Conservation (phyloP, 768 basidiomycete genomes). For the Lentinula aciculospora region DNA sequence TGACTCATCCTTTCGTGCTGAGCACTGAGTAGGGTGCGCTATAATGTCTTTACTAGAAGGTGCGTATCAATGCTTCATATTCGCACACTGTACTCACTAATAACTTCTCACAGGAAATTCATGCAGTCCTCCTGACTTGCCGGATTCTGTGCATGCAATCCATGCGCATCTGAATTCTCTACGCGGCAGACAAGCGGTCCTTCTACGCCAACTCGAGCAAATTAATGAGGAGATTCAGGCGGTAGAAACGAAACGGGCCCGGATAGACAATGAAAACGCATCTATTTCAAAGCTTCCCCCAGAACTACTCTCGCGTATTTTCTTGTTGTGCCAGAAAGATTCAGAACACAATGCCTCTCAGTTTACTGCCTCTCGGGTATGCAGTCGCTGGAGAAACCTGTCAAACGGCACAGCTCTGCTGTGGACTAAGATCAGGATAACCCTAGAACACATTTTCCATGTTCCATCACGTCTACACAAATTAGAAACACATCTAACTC, state of each 20-base stretch:
- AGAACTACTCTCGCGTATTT: constrained; percentile 35
- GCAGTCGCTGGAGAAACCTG: constrained; percentile 35
- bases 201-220: constrained; percentile 28
- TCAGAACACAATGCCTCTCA: constrained; percentile 24
- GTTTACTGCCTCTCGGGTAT: constrained; percentile 40
- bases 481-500: constrained; percentile 26
- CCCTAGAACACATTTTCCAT: constrained; percentile 18
- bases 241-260: constrained; percentile 25
- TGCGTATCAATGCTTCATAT: no score
- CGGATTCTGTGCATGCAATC: background rate
- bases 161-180: background rate
- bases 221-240: constrained; percentile 25
- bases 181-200: constrained; percentile 2
- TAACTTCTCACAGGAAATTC: no score
- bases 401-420: constrained; percentile 34
- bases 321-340: constrained; percentile 25
- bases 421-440: constrained; percentile 36
- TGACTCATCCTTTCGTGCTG: no score
- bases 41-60: no score
- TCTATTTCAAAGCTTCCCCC: constrained; percentile 30
- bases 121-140: background rate
- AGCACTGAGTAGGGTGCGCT: no score
- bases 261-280: constrained; percentile 27
- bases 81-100: no score
- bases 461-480: constrained; percentile 17